Percentiles rank a stretch among this genome's conserved stretches.
Evolutionary conservation across 495 filamentous ascomycete species (phyloP).

Genomic region (Penicillium cataractarum): DNA sequence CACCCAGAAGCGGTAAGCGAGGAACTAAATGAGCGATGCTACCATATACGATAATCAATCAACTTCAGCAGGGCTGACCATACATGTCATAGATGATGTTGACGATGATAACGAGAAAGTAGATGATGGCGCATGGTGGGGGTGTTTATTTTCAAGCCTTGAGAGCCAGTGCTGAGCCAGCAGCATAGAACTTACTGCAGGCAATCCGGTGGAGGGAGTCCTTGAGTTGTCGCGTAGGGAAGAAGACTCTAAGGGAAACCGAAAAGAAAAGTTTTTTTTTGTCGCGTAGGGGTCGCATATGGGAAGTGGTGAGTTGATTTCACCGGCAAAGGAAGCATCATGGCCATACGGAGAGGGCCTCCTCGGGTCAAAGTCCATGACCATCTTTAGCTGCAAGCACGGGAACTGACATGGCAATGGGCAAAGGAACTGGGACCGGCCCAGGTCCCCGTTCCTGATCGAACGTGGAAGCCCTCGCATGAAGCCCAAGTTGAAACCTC

Average conservation of each 20-base stretch:
- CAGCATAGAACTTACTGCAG: constrained; percentile 10
- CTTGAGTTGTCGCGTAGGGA: constrained; percentile 25
- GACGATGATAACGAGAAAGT: neutral
- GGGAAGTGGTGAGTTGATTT: constrained; percentile 1
- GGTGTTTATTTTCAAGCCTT: neutral
- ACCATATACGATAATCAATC: neutral
- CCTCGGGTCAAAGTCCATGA: constrained; percentile 2
- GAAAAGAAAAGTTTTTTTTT: neutral
- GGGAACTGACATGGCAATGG: constrained; percentile 11
- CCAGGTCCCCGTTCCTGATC: constrained; percentile 17
- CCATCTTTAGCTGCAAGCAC: constrained; percentile 11
- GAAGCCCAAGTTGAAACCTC: constrained; percentile 33
- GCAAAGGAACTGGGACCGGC: constrained; percentile 4
- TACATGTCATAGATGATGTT: neutral
- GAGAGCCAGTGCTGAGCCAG: constrained; percentile 8
- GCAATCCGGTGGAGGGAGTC: constrained; percentile 7
- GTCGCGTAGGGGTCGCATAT: constrained; percentile 17
- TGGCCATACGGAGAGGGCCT: constrained; percentile 3
- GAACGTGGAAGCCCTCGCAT: constrained; percentile 25
- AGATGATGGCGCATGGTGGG: constrained; percentile 10
- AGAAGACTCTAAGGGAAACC: neutral
- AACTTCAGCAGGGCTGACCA: constrained; percentile 4
- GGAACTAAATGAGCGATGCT: neutral
- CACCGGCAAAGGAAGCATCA: neutral
- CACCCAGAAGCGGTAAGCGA: neutral